A percentile compares a stretch with the other conserved stretches of the same genome.
These are phyloP conservation scores for Penicillium manginii DNA, from an alignment of 495 filamentous ascomycete genomes.

Conservation along the genomic window DNA sequence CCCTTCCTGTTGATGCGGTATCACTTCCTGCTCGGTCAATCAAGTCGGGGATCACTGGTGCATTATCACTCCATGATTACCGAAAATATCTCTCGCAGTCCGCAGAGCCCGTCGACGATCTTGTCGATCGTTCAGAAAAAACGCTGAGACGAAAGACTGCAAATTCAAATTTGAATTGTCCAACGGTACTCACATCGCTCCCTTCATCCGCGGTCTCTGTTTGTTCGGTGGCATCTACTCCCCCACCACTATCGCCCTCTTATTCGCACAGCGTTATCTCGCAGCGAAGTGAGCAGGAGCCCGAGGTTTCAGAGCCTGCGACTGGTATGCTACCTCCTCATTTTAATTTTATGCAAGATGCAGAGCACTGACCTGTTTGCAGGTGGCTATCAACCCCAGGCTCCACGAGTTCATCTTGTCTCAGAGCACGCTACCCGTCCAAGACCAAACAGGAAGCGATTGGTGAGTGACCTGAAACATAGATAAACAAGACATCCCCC, in stretches of 20 bases:
- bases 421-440: slow-evolving; percentile 27
- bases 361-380: slow-evolving; percentile 21
- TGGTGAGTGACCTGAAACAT: slow-evolving; percentile 32
- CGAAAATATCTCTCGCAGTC: slow-evolving; percentile 37
- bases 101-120: slow-evolving; percentile 31
- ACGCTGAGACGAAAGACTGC: slow-evolving; percentile 44
- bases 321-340: slow-evolving; percentile 22
- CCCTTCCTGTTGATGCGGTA: slow-evolving; percentile 24
- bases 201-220: slow-evolving; percentile 32
- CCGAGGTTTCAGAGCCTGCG: slow-evolving; percentile 33
- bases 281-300: slow-evolving; percentile 36
- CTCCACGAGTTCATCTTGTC: slow-evolving; percentile 31
- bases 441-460: slow-evolving; percentile 34
- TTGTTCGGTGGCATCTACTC: slow-evolving; percentile 42
- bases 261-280: slow-evolving; percentile 46
- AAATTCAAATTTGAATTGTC: slow-evolving; percentile 38
- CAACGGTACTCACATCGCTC: slow-evolving; percentile 20
- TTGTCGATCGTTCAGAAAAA: slow-evolving; percentile 29
- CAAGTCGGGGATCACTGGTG: slow-evolving; percentile 28
- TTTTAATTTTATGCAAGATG: slow-evolving; percentile 4
- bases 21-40: slow-evolving; percentile 29
- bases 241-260: slow-evolving; percentile 48
- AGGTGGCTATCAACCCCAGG: slow-evolving; percentile 21
- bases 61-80: slow-evolving; percentile 40
- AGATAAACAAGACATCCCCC: slow-evolving; percentile 13